Base-by-base conservation (phyloP, 805 yeast species). In the Lachancea sp. region DNA sequence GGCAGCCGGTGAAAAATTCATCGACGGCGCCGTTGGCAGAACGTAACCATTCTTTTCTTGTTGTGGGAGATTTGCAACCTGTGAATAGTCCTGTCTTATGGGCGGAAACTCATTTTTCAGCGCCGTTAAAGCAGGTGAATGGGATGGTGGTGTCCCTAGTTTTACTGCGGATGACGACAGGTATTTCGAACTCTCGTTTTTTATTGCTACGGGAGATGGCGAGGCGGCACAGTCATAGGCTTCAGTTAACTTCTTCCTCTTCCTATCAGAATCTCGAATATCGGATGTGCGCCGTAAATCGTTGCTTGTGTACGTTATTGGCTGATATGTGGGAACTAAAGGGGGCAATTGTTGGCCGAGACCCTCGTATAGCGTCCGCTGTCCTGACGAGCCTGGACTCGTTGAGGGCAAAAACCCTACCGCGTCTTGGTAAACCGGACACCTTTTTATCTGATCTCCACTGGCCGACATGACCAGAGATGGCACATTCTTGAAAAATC, bases 341-440 rank as follows among this genome's bases (percentile, higher is more conserved):
- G 65, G 65, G 21, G 58, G 41, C 11, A 32, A 17, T 12, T 32
- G 61, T 8, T 54, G 52, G 7, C 45, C 48, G 12, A 47, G 28
- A 17, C 50, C 42, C 19, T 46, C 28, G 17, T 37, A 34, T 34
- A 6, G 36, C 29, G 34, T 34, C 23, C 18, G 40, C 22, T 29
- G 13, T 30, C 26, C 30, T 23, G 38, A 22, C 30, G 44, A 15
- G 22, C 36, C 36, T 17, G 43, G 25, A 11, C 29, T 41, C 29
- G 46, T 47, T 20, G 61, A 55, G 4, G 51, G 49, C 15, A 53
- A 43, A 36, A 58, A 57, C 12, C 64, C 65, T 23, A 62, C 39
- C 2, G 64, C 61, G 48, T 62, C 67, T 45, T 62, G 67, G 38
- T 58, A 62, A 12, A 62, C 65, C 2, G 67, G 67, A 41, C 67